Evolutionary conservation across 306 rosid species (phyloP).

Genomic region (Begonia masoniana): DNA sequence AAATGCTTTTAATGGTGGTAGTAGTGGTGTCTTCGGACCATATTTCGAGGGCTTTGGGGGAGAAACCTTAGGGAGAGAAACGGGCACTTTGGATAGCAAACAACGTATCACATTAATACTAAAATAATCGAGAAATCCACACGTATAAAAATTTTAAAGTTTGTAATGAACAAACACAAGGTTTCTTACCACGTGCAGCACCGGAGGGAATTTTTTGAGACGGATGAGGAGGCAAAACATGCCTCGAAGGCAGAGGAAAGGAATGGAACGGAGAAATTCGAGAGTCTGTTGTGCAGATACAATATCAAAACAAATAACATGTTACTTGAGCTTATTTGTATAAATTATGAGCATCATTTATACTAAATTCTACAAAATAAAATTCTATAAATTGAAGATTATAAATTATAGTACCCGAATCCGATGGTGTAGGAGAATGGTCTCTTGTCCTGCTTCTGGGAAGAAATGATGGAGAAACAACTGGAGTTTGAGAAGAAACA

Average conservation of each 20-base stretch:
- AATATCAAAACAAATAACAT: not conserved
- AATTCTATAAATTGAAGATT: constrained; percentile 7
- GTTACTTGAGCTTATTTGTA: too few species aligned
- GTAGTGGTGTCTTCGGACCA: constrained; percentile 37
- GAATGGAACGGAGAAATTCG: constrained; percentile 33
- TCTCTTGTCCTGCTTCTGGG: constrained; percentile 23
- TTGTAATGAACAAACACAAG: constrained; percentile 2
- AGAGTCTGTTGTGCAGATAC: constrained; percentile 20
- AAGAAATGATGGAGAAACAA: constrained; percentile 30
- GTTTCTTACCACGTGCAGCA: constrained; percentile 46
- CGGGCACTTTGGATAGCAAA: constrained; percentile 12
- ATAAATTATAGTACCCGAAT: constrained; percentile 34
- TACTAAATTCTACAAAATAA: constrained; percentile 11
- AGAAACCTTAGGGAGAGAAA: constrained; percentile 30
- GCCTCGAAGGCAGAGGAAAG: constrained; percentile 27
- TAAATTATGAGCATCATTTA: not conserved
- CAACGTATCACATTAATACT: not conserved
- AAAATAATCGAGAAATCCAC: constrained; percentile 16
- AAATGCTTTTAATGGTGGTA: constrained; percentile 40
- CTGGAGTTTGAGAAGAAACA: constrained; percentile 38
- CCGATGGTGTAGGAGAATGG: constrained; percentile 43
- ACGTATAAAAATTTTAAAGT: constrained; percentile 5
- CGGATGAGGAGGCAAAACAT: constrained; percentile 62
- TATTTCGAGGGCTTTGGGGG: constrained; percentile 25
- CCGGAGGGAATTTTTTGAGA: constrained; percentile 21